These are phyloP conservation scores for Aspergillaceae sp. DNA, from an alignment of 2,329 filamentous ascomycete species.

Conservation along the genomic window DNA sequence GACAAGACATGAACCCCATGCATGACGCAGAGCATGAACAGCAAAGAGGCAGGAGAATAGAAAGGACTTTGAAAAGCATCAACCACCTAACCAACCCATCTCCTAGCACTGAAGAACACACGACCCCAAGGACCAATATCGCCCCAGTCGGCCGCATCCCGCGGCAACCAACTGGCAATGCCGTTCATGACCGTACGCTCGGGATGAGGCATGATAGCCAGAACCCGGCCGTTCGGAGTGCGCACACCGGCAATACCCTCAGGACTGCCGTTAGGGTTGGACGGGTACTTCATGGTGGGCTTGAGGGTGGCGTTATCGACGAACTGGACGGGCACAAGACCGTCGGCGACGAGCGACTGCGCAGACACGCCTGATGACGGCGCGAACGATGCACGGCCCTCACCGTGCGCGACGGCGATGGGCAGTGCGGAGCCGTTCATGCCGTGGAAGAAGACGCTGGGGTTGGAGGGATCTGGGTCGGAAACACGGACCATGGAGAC, in stretches of 20 bases:
- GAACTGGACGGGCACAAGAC: constrained; percentile 70
- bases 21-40: background rate
- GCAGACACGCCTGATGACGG: constrained; percentile 40
- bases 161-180: constrained; percentile 65
- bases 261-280: constrained; percentile 80
- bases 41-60: background rate
- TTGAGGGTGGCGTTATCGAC: constrained; percentile 67
- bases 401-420: constrained; percentile 82
- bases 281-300: constrained; percentile 75
- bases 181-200: constrained; percentile 80
- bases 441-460: constrained; percentile 80
- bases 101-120: constrained; percentile 77
- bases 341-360: constrained; percentile 50
- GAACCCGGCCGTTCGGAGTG: constrained; percentile 66
- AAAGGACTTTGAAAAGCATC: too few relatives aligned
- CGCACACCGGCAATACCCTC: constrained; percentile 72
- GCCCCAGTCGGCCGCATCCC: constrained; percentile 59
- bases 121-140: constrained; percentile 78
- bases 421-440: constrained; percentile 77
- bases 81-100: constrained; percentile 62
- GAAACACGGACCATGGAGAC: constrained; percentile 76
- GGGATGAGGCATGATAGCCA: constrained; percentile 90
- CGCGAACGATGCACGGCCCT: constrained; percentile 69
- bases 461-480: constrained; percentile 47
- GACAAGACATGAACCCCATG: background rate